A percentile compares a stretch with the other conserved stretches of the same genome.
These are phyloP conservation scores for Solanum pinnatisectum DNA, from an alignment of 257 asterid genomes.

Conservation along the genomic window DNA sequence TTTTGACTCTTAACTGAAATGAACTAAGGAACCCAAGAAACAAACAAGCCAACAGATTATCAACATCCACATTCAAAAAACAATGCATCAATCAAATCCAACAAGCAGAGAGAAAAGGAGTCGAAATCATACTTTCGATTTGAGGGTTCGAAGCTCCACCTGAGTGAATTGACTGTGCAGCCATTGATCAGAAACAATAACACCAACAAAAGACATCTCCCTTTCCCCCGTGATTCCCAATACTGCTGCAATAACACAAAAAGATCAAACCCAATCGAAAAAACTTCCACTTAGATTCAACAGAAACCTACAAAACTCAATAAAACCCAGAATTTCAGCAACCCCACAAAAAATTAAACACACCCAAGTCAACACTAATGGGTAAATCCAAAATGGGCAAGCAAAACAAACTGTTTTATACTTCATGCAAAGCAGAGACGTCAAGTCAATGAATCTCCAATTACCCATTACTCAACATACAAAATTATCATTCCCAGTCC, in stretches of 20 bases:
- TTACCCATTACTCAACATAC: not conserved
- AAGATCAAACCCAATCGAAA: not conserved
- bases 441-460: slow-evolving; percentile 6
- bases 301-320: not conserved
- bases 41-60: not conserved
- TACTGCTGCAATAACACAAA: not conserved
- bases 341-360: not conserved
- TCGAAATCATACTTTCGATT: slow-evolving; percentile 50
- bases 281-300: not conserved
- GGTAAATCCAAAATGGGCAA: slow-evolving; percentile 2
- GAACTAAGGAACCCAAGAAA: slow-evolving; percentile 33
- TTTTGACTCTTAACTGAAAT: slow-evolving; percentile 51
- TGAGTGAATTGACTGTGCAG: slow-evolving; percentile 95
- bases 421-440: not conserved
- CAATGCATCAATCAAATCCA: not conserved
- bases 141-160: slow-evolving; percentile 80
- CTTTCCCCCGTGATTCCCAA: slow-evolving; percentile 25
- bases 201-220: slow-evolving; percentile 79
- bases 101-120: not conserved
- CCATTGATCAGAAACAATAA: slow-evolving; percentile 90
- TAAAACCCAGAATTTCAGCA: not conserved
- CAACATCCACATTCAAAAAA: slow-evolving; percentile 4
- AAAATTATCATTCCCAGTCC: not conserved
- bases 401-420: slow-evolving; percentile 4
- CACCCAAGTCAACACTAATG: not conserved